These are phyloP conservation scores for Globisporangium nunn DNA, from an alignment of 352 stramenopile genomes.

Conservation along the genomic window DNA sequence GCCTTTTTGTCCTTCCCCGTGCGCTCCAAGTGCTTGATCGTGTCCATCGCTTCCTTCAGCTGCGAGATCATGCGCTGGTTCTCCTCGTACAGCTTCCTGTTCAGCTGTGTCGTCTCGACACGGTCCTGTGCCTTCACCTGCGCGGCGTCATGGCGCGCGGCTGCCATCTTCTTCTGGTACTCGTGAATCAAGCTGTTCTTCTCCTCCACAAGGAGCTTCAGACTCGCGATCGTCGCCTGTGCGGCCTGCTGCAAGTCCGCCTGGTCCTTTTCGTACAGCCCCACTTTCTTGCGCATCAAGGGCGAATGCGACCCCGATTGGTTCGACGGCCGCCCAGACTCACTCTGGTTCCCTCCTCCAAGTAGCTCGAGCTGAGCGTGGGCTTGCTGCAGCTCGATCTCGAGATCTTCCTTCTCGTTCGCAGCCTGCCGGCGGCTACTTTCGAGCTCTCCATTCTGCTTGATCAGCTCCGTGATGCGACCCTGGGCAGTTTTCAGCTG, in stretches of 20 bases:
- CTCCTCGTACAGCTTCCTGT: constrained; percentile 71
- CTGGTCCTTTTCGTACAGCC: constrained; percentile 76
- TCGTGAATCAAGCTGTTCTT: constrained; percentile 65
- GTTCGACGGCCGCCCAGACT: constrained; percentile 1
- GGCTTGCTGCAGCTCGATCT: constrained; percentile 53
- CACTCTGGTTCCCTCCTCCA: not conserved
- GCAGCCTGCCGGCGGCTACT: constrained; percentile 32
- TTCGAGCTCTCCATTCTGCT: constrained; percentile 36
- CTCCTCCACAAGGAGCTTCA: constrained; percentile 74
- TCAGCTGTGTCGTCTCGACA: constrained; percentile 40
- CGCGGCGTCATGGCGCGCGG: constrained; percentile 36
- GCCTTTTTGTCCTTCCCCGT: constrained; percentile 50
- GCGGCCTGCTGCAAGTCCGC: constrained; percentile 61
- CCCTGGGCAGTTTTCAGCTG: constrained; percentile 39
- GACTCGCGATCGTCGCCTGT: constrained; percentile 68
- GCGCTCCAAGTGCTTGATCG: constrained; percentile 55
- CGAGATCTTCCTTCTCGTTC: constrained; percentile 42
- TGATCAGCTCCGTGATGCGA: constrained; percentile 33
- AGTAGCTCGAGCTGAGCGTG: constrained; percentile 23
- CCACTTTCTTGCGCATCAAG: constrained; percentile 58
- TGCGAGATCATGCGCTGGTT: constrained; percentile 71
- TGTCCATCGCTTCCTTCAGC: constrained; percentile 61
- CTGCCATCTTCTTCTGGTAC: constrained; percentile 49
- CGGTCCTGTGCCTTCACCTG: constrained; percentile 47
- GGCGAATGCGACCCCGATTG: constrained; percentile 14